phyloP scores from a whole-genome alignment of 208 protist genomes.

The Acanthamoeba lenticulata region DNA sequence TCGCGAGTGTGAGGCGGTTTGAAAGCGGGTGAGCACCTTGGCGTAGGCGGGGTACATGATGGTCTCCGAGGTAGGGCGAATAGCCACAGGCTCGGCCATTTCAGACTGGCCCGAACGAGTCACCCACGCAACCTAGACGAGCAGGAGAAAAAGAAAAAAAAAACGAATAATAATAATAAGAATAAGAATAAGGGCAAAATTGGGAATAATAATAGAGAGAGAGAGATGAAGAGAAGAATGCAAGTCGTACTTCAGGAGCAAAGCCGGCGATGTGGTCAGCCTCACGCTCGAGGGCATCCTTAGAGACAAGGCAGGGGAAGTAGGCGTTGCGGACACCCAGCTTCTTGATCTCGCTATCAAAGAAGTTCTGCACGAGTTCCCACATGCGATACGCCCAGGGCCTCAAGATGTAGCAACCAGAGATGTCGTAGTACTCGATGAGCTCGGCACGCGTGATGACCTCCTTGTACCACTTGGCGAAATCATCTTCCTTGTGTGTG shows the following conservation, averaged over 20 bases:
- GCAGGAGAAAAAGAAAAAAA: slow-evolving; percentile 83
- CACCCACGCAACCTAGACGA: slow-evolving; percentile 90
- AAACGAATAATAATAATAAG: not conserved
- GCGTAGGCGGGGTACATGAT: slow-evolving; percentile 98
- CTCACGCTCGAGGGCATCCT: slow-evolving; percentile 95
- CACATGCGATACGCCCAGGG: slow-evolving; percentile 97
- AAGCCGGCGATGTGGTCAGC: slow-evolving; percentile 99
- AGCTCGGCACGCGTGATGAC: slow-evolving; percentile 97
- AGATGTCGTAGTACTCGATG: slow-evolving; percentile 99
- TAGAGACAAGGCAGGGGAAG: slow-evolving; percentile 98
- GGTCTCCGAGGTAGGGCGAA: slow-evolving; percentile 99
- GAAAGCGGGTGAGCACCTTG: slow-evolving; percentile 89
- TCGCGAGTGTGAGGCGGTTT: no score
- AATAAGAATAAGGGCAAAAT: not conserved
- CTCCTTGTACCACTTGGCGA: slow-evolving; percentile 97
- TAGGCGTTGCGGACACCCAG: slow-evolving; percentile 97
- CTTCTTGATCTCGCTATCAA: slow-evolving; percentile 91
- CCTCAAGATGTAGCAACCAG: slow-evolving; percentile 98
- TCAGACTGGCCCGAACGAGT: slow-evolving; percentile 87
- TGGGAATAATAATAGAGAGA: no score
- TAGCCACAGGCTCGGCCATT: slow-evolving; percentile 95
- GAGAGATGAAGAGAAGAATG: not conserved
- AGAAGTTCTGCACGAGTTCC: slow-evolving; percentile 94
- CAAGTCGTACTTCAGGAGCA: slow-evolving; percentile 94
- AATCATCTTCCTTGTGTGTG: slow-evolving; percentile 92